These are phyloP conservation scores for Cucurbita moschata DNA, from an alignment of 306 rosid species.

Conservation along the genomic window DNA sequence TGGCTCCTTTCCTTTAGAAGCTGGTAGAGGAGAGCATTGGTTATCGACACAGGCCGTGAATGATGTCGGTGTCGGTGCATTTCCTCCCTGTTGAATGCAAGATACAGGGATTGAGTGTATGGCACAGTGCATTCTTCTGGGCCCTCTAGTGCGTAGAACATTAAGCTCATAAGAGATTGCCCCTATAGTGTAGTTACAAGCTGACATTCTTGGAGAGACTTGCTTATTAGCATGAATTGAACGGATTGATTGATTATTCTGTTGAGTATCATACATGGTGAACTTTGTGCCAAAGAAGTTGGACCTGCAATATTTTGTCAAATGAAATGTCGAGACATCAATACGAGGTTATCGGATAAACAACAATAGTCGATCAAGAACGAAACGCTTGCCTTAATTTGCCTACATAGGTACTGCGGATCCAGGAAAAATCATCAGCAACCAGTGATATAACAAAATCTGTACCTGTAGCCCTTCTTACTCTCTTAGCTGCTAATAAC, in stretches of 20 bases:
- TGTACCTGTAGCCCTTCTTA: slow-evolving; percentile 61
- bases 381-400: slow-evolving; percentile 51
- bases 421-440: slow-evolving; percentile 50
- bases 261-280: slow-evolving; percentile 45
- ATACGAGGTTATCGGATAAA: slow-evolving; percentile 3
- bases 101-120: slow-evolving; percentile 55
- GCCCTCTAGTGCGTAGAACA: slow-evolving; percentile 54
- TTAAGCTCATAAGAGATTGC: slow-evolving; percentile 49
- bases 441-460: slow-evolving; percentile 55
- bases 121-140: slow-evolving; percentile 57
- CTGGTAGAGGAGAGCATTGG: slow-evolving; percentile 21
- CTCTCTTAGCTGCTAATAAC: slow-evolving; percentile 67
- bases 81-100: slow-evolving; percentile 57
- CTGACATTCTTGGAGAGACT: slow-evolving; percentile 63
- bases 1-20: slow-evolving; percentile 31
- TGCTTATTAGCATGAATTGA: slow-evolving; percentile 54
- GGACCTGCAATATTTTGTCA: slow-evolving; percentile 33
- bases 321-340: slow-evolving; percentile 5
- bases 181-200: slow-evolving; percentile 43
- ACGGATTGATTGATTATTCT: slow-evolving; percentile 24
- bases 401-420: slow-evolving; percentile 49
- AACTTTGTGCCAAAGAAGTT: slow-evolving; percentile 73
- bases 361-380: background rate
- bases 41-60: slow-evolving; percentile 22
- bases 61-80: slow-evolving; percentile 49